Percentiles rank a stretch among this genome's conserved stretches.
Evolutionary conservation across 371 early-diverging fungal genomes (phyloP).

Genomic region (Lichtheimia ornata): DNA sequence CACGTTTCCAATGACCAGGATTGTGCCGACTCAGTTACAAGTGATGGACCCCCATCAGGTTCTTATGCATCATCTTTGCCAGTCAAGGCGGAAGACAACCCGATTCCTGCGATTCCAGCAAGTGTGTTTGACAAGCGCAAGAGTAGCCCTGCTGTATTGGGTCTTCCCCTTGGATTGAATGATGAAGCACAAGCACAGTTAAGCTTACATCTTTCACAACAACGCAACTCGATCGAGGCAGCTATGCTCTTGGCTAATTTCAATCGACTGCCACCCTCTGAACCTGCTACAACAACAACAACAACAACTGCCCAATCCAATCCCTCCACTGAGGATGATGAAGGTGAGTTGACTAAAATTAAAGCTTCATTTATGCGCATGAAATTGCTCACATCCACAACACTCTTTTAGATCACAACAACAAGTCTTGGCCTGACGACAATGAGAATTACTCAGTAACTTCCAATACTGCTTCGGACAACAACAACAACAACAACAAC

Average conservation of each 20-base stretch:
- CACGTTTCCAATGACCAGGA: slow-evolving; percentile 6
- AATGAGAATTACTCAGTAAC: slow-evolving; percentile 4
- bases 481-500: neutral
- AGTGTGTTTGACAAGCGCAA: slow-evolving; percentile 41
- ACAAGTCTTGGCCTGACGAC: slow-evolving; percentile 23
- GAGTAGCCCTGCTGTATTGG: slow-evolving; percentile 52
- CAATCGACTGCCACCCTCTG: slow-evolving; percentile 29
- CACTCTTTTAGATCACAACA: neutral
- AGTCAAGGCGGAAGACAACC: slow-evolving; percentile 3
- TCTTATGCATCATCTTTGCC: slow-evolving; percentile 15
- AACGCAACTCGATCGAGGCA: slow-evolving; percentile 54
- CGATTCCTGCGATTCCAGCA: slow-evolving; percentile 8
- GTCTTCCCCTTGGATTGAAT: slow-evolving; percentile 41
- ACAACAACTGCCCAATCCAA: neutral
- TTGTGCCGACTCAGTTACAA: slow-evolving; percentile 2
- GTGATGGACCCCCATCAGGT: slow-evolving; percentile 6
- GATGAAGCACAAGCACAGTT: slow-evolving; percentile 34
- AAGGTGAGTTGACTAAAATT: slow-evolving; percentile 3
- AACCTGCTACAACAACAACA: neutral
- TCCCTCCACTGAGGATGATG: slow-evolving; percentile 27
- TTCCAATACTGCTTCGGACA: neutral
- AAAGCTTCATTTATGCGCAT: slow-evolving; percentile 13
- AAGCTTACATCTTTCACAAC: slow-evolving; percentile 44
- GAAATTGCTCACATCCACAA: slow-evolving; percentile 3
- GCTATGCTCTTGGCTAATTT: slow-evolving; percentile 54